phyloP scores from a whole-genome alignment of 2,329 filamentous ascomycete species.

The Stagonosporopsis rhizophila region DNA sequence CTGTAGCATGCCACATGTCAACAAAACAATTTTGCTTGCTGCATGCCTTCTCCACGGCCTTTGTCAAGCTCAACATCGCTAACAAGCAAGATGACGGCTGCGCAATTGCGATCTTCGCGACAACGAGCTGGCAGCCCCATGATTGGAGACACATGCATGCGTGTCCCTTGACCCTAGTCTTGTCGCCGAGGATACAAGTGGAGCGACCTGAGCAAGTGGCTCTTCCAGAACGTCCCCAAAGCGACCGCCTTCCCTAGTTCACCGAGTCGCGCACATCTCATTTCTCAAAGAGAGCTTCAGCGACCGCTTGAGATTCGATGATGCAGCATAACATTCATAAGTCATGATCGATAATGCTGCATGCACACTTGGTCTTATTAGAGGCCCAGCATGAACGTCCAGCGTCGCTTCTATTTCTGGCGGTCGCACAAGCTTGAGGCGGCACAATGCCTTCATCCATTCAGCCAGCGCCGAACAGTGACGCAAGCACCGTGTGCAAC shows the following conservation, averaged over 20 bases:
- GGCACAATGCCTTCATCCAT: conserved; percentile 8
- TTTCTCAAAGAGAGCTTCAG: conserved; percentile 24
- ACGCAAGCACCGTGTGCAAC: conserved; percentile 25
- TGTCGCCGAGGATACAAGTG: conserved; percentile 31
- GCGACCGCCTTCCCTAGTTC: conserved; percentile 21
- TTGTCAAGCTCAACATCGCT: conserved; percentile 7
- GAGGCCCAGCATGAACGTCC: neutral
- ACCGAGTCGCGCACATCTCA: conserved; percentile 22
- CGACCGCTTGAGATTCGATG: conserved; percentile 6
- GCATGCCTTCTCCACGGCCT: conserved; percentile 3
- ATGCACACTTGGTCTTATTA: neutral
- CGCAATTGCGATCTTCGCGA: conserved; percentile 42
- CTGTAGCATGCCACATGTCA: conserved; percentile 12
- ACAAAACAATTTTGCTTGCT: conserved; percentile 7
- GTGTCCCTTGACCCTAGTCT: conserved; percentile 25
- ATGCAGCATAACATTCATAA: conserved; percentile 7
- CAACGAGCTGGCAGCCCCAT: conserved; percentile 24
- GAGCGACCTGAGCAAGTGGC: conserved; percentile 22
- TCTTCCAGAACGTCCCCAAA: conserved; percentile 36
- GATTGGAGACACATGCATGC: conserved; percentile 27
- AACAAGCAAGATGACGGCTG: conserved; percentile 25
- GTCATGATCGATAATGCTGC: conserved; percentile 3
- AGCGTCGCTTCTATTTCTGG: neutral
- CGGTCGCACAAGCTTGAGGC: conserved; percentile 7
- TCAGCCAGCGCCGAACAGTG: conserved; percentile 15